Evolutionary conservation across 768 basidiomycete species (phyloP).

Genomic region (Leucocoprinus sp.): DNA sequence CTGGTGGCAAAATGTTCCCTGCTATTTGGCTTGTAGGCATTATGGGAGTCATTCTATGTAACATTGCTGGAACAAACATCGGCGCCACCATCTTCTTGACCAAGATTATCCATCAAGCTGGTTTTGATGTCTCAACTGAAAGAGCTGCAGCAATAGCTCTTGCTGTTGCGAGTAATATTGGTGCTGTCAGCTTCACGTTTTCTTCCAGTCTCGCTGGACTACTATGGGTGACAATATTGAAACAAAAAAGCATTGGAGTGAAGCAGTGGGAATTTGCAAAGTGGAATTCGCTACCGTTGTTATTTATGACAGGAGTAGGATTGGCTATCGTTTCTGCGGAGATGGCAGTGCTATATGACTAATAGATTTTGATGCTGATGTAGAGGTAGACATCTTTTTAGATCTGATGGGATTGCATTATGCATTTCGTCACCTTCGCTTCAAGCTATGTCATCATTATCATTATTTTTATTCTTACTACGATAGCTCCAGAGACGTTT

Average conservation of each 20-base stretch:
- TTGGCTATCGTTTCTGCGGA: slow-evolving; percentile 69
- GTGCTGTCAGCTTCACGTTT: slow-evolving; percentile 85
- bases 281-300: slow-evolving; percentile 62
- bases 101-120: slow-evolving; percentile 52
- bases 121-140: slow-evolving; percentile 24
- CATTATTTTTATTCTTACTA: too few relatives aligned
- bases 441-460: too few relatives aligned
- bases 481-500: too few relatives aligned
- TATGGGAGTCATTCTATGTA: slow-evolving; percentile 67
- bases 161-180: slow-evolving; percentile 83
- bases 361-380: neutral
- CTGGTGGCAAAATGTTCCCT: slow-evolving; percentile 32
- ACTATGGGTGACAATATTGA: slow-evolving; percentile 70
- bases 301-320: slow-evolving; percentile 60
- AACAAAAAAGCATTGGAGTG: slow-evolving; percentile 63
- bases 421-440: too few relatives aligned
- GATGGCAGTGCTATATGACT: slow-evolving; percentile 57
- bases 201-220: slow-evolving; percentile 84
- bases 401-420: too few relatives aligned
- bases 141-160: slow-evolving; percentile 66
- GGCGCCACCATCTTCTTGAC: slow-evolving; percentile 86
- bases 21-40: slow-evolving; percentile 63
- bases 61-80: slow-evolving; percentile 84
- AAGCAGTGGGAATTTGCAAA: slow-evolving; percentile 54
- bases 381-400: neutral